These are phyloP conservation scores for Paramyrothecium roridum DNA, from an alignment of 2,329 filamentous ascomycete species.

Conservation along the genomic window DNA sequence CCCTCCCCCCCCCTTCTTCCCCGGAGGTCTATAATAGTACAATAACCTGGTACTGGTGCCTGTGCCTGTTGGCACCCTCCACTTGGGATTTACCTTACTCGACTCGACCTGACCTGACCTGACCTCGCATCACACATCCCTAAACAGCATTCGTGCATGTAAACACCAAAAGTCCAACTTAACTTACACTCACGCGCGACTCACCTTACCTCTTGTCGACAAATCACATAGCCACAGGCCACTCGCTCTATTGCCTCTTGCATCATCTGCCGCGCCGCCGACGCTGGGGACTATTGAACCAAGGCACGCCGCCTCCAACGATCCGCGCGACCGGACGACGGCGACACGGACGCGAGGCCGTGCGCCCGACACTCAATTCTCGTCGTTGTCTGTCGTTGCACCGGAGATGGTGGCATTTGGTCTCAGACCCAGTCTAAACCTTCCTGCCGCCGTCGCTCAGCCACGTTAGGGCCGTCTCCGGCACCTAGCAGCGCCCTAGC, in stretches of 20 bases:
- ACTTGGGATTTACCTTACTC: too few species aligned
- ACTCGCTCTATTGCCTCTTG: too few species aligned
- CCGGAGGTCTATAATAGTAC: background rate
- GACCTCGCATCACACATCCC: too few species aligned
- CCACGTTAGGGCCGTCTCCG: background rate
- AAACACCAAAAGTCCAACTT: background rate
- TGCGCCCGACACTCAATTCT: background rate
- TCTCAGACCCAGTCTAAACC: background rate
- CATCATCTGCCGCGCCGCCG: too few species aligned
- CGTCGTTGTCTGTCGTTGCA: background rate
- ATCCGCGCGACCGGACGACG: background rate
- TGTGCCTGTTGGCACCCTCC: too few species aligned
- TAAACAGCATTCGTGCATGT: background rate
- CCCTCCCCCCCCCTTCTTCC: background rate
- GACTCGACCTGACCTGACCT: too few species aligned
- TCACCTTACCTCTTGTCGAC: background rate
- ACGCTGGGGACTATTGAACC: too few species aligned
- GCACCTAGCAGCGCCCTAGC: too few species aligned
- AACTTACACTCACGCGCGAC: background rate
- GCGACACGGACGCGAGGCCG: background rate
- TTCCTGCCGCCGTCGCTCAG: background rate
- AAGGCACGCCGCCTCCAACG: background rate
- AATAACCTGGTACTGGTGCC: background rate
- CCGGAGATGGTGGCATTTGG: background rate
- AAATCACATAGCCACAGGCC: background rate